Evolutionary conservation across 2,329 filamentous ascomycete species (phyloP).

Genomic region (Aspergillus amoenus): DNA sequence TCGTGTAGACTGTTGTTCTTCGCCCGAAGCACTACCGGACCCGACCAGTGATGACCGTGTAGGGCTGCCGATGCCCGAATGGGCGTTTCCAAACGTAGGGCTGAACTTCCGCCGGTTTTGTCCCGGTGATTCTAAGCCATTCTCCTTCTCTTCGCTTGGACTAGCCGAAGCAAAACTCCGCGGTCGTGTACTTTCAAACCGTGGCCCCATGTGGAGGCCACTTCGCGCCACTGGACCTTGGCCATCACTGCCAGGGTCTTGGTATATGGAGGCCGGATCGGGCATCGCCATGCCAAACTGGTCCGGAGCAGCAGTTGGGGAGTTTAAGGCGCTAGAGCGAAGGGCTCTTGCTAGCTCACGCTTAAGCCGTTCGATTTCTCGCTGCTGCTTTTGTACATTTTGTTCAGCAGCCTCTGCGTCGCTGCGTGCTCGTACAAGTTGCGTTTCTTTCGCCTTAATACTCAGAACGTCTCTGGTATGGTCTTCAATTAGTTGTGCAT

Average conservation of each 20-base stretch:
- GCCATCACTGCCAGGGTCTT: constrained; percentile 34
- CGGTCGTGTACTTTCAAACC: constrained; percentile 42
- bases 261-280: constrained; percentile 50
- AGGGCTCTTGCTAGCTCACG: constrained; percentile 65
- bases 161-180: constrained; percentile 49
- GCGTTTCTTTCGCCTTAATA: constrained; percentile 98
- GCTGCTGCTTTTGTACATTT: constrained; percentile 76
- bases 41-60: constrained; percentile 35
- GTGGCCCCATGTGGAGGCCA: constrained; percentile 38
- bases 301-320: constrained; percentile 41
- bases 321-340: constrained; percentile 41
- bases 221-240: constrained; percentile 29
- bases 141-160: constrained; percentile 75
- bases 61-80: constrained; percentile 40
- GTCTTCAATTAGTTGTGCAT: constrained; percentile 94
- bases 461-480: constrained; percentile 93
- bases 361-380: constrained; percentile 92
- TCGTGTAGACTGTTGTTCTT: constrained; percentile 29
- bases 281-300: constrained; percentile 54
- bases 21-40: constrained; percentile 39
- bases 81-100: constrained; percentile 38
- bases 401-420: constrained; percentile 88
- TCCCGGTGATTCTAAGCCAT: constrained; percentile 48
- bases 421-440: constrained; percentile 85
- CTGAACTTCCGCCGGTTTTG: constrained; percentile 45